Base-by-base conservation (phyloP, 1,284 basidiomycete species). In the Tilletia indica region DNA sequence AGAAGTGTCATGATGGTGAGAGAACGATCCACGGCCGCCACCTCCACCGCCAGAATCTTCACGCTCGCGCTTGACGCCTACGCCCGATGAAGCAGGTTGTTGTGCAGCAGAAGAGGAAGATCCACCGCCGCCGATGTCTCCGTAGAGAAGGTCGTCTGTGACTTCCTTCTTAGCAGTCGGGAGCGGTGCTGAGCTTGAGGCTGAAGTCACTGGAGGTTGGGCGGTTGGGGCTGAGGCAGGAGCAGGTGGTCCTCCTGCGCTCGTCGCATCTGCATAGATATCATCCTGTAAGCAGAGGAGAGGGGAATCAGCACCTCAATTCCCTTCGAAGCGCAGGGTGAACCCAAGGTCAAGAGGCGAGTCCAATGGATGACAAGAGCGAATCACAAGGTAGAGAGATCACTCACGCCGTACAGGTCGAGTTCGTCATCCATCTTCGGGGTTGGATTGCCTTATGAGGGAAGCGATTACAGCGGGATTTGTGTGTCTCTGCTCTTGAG, bases 381-480 rank as follows among this genome's bases (percentile, higher is more conserved):
- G 25, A 31, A 31, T 31, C 25, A 45, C 42, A 45, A 8, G 9
- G 14, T 14, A 8, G 42, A 45, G 14, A 45, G 42, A 8, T 9
- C 9, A 78, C 77, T 79, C 76, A 79, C 77, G 64, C 77, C 76
- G 74, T 79, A 79, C 74, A 79, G 70, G 69, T 79, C 77, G 69
- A 77, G 74, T 39, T 78, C 75, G 67, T 78, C 76, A 74, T 78
- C 77, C 61, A 64, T 64, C 25, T 31, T 31, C 25, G 25, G 25
- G 25, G 25, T 31, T 31, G 25, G 8, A 21, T 16, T 54, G 51
- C 25, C 31, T 54, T 19, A 19, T 54, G 56, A 58, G 14, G 56
- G 56, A 6, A 31, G n/a, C 42, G 42, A 45, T 45, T 45, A 45
- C 42, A 45, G 42, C 42, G 42, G 42, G 25, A 31, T 31, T 31